Conservation (phyloP, 2,329 filamentous ascomycete species). For the Neocatenulostroma microsporum region DNA sequence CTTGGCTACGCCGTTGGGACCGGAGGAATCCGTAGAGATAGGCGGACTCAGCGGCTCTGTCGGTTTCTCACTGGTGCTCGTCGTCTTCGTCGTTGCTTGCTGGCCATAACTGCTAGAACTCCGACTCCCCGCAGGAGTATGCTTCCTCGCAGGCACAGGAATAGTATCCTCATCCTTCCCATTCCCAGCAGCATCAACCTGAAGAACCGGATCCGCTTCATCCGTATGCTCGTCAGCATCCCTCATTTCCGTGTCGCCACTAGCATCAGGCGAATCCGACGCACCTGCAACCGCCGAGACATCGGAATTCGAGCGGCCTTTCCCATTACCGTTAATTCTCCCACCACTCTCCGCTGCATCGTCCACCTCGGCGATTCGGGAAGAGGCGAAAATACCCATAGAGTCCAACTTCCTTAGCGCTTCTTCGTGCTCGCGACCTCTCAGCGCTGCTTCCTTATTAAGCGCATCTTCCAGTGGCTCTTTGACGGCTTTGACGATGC, state of each 20-base stretch:
- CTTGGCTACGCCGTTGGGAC: slow-evolving; percentile 24
- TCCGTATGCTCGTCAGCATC: slow-evolving; percentile 26
- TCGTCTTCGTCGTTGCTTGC: slow-evolving; percentile 10
- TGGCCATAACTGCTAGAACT: slow-evolving; percentile 7
- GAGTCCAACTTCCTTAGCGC: slow-evolving; percentile 66
- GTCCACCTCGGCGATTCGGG: slow-evolving; percentile 42
- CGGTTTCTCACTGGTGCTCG: slow-evolving; percentile 14
- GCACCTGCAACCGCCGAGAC: slow-evolving; percentile 36
- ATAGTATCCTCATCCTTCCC: slow-evolving; percentile 14
- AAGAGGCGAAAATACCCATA: slow-evolving; percentile 51
- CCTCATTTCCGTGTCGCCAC: slow-evolving; percentile 23
- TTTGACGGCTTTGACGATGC: slow-evolving; percentile 78
- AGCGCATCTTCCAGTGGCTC: slow-evolving; percentile 68
- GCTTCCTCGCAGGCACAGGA: slow-evolving; percentile 12
- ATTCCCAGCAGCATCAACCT: slow-evolving; percentile 16
- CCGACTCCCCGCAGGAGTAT: slow-evolving; percentile 18
- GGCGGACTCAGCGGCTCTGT: slow-evolving; percentile 29
- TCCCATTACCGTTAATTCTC: slow-evolving; percentile 17
- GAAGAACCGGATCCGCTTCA: slow-evolving; percentile 17
- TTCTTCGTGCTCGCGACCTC: slow-evolving; percentile 59
- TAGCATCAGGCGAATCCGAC: slow-evolving; percentile 19
- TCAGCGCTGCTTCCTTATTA: slow-evolving; percentile 73
- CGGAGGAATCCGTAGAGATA: slow-evolving; percentile 34
- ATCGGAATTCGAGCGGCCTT: slow-evolving; percentile 24
- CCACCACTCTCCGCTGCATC: slow-evolving; percentile 35